phyloP scores from a whole-genome alignment of 352 stramenopile genomes.

The Phytophthora fragariae region DNA sequence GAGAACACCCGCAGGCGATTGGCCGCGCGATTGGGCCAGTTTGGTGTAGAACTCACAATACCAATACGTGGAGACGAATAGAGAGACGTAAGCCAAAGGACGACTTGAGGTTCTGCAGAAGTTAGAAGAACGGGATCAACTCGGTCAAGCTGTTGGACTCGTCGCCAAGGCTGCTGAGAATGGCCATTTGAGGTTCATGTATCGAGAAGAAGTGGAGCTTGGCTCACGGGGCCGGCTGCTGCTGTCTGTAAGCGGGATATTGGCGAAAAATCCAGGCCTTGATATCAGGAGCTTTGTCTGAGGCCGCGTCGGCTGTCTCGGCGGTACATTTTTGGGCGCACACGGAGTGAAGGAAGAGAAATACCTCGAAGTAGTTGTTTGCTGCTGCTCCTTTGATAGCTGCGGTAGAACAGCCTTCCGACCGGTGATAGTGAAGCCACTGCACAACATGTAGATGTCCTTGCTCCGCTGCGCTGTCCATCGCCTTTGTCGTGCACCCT shows the following conservation, averaged over 20 bases:
- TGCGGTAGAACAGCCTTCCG: not conserved
- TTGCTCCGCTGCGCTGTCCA: not conserved
- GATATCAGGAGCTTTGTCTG: not conserved
- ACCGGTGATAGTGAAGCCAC: slow-evolving; percentile 2
- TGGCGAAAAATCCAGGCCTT: not conserved
- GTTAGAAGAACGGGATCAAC: no score
- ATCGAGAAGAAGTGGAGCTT: no score
- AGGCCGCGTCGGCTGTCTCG: not conserved
- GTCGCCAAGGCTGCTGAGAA: no score
- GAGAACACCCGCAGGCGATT: no score
- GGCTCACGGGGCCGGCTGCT: not conserved
- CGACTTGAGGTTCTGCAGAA: no score
- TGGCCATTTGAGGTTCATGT: no score
- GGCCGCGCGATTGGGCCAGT: no score
- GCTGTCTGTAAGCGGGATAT: not conserved
- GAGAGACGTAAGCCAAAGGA: no score
- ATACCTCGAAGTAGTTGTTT: not conserved
- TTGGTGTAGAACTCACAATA: no score
- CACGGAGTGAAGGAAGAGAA: not conserved
- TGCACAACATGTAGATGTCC: not conserved
- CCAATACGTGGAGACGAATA: no score
- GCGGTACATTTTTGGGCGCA: not conserved
- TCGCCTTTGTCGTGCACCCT: slow-evolving; percentile 3
- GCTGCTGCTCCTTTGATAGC: not conserved
- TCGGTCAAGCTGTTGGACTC: no score